phyloP scores from a whole-genome alignment of 2,329 filamentous ascomycete species.

The Trichocomaceae sp. region DNA sequence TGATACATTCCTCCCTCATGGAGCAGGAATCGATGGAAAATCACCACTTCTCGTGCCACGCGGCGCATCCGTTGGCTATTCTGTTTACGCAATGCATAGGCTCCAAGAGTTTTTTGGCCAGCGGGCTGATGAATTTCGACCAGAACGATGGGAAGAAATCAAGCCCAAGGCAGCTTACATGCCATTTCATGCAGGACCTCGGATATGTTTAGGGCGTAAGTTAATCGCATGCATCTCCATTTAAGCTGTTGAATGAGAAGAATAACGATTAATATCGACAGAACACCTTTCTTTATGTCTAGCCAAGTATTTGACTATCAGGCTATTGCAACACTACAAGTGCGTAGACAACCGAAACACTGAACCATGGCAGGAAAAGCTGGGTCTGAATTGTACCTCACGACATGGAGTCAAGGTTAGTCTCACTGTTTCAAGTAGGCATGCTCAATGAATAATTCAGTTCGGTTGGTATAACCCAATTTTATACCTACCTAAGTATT shows the following conservation, averaged over 20 bases:
- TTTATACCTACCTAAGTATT: too few relatives aligned
- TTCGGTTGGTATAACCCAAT: too few relatives aligned
- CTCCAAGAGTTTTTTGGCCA: constrained; percentile 46
- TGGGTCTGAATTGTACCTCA: background rate
- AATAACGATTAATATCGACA: background rate
- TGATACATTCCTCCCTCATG: constrained; percentile 6
- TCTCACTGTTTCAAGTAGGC: background rate
- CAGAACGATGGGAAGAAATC: constrained; percentile 44
- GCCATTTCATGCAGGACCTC: constrained; percentile 22
- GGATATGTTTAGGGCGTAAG: background rate
- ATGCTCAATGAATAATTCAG: too few relatives aligned
- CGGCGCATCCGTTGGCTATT: constrained; percentile 60
- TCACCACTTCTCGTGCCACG: constrained; percentile 60
- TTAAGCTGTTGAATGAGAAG: too few relatives aligned
- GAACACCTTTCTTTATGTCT: background rate
- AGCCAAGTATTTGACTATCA: background rate
- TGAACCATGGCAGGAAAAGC: background rate
- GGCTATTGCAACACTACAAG: background rate
- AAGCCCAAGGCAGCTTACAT: constrained; percentile 41
- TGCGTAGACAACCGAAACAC: background rate
- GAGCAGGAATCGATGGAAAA: constrained; percentile 22
- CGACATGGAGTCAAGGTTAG: background rate
- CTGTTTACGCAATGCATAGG: constrained; percentile 65
- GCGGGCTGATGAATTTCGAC: constrained; percentile 42
- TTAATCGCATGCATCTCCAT: too few relatives aligned